These are phyloP conservation scores for Thermochaetoides thermophila DNA, from an alignment of 495 filamentous ascomycete genomes.

Conservation along the genomic window DNA sequence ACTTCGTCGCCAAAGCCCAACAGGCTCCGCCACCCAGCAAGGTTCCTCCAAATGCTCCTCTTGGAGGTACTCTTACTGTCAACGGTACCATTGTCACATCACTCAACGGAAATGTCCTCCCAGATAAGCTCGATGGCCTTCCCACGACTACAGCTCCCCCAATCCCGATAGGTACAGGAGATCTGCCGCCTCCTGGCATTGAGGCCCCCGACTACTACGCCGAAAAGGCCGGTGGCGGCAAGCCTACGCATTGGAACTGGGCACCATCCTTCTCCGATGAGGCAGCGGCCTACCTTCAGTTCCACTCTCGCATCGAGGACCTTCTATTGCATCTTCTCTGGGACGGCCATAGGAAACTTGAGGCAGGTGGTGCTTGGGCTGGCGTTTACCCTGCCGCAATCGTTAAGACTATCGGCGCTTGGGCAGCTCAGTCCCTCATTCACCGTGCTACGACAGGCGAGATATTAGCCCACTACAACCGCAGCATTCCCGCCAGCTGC, in stretches of 20 bases:
- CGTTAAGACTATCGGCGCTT: constrained; percentile 19
- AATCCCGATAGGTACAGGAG: no score
- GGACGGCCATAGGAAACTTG: constrained; percentile 15
- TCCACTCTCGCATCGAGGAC: constrained; percentile 21
- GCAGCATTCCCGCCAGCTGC: constrained; percentile 14
- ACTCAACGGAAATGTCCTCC: constrained; percentile 15
- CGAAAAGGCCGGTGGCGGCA: constrained; percentile 24
- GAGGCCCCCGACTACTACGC: constrained; percentile 12
- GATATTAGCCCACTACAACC: constrained; percentile 22
- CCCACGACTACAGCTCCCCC: neutral
- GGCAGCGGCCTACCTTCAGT: constrained; percentile 13
- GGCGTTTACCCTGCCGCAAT: constrained; percentile 22
- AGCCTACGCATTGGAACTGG: constrained; percentile 24
- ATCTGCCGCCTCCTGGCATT: constrained; percentile 12
- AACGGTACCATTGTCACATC: constrained; percentile 19
- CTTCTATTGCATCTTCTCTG: constrained; percentile 19
- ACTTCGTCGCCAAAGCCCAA: constrained; percentile 23
- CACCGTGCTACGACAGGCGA: constrained; percentile 21
- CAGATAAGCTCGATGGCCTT: no score
- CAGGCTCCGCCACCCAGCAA: constrained; percentile 17
- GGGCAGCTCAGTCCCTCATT: constrained; percentile 22
- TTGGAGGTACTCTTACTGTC: constrained; percentile 22
- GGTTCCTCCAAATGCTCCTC: constrained; percentile 22
- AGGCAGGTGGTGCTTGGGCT: constrained; percentile 16
- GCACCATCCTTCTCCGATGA: constrained; percentile 13